A percentile compares a stretch with the other conserved stretches of the same genome.
Conservation (phyloP, 2,329 filamentous ascomycete genomes). For the Didymella sp. region DNA sequence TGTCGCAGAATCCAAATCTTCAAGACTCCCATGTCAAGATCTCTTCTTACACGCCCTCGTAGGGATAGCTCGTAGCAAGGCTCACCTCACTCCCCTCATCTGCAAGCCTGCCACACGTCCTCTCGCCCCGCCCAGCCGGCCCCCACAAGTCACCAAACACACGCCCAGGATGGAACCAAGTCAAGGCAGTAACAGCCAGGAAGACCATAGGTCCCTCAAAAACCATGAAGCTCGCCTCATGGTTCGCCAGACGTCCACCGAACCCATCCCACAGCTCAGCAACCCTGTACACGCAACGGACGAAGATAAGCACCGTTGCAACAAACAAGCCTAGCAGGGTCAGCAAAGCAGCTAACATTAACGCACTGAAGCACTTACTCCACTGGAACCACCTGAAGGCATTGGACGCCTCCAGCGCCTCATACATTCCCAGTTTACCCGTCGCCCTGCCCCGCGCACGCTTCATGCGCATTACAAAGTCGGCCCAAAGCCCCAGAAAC, state of each 20-base stretch:
- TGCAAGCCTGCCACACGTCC: not conserved
- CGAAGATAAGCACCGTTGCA: not conserved
- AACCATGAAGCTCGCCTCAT: constrained; percentile 58
- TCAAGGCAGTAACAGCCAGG: constrained; percentile 49
- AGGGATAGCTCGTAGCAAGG: not conserved
- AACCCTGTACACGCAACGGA: not conserved
- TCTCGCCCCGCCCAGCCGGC: not conserved
- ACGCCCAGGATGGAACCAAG: not conserved
- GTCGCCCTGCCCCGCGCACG: not conserved
- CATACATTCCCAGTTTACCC: not conserved
- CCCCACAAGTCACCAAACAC: not conserved
- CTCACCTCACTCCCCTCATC: not conserved
- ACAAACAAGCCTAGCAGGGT: not conserved
- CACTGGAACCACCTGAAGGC: not conserved
- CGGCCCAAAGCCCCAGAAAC: not conserved
- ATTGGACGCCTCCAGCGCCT: not conserved
- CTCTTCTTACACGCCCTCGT: not conserved
- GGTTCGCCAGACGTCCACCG: constrained; percentile 52
- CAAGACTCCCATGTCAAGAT: not conserved
- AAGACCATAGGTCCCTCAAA: constrained; percentile 60
- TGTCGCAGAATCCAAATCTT: not conserved
- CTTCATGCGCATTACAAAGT: not conserved
- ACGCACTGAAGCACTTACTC: not conserved
- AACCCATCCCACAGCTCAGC: constrained; percentile 56
- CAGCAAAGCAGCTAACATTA: not conserved